These are phyloP conservation scores for Paramecium primaurelia DNA, from an alignment of 73 alveolate genomes.

Conservation along the genomic window DNA sequence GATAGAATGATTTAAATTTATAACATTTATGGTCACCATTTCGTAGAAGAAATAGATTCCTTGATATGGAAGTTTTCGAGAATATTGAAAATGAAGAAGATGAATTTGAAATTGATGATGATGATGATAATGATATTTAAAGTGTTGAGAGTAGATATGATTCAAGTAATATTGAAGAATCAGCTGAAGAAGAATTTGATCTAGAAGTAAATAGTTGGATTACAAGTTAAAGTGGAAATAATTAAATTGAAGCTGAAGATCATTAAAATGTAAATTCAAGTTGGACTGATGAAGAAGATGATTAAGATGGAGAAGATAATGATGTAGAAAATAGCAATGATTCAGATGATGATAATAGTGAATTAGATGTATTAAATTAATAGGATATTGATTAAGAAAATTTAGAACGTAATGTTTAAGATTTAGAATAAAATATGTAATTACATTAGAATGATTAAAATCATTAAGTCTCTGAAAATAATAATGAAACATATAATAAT, in stretches of 20 bases:
- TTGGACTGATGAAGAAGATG: constrained; percentile 32
- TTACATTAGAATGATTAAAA: neutral
- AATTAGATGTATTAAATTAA: neutral
- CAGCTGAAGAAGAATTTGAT: neutral
- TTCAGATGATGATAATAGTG: neutral
- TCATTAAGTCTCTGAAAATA: neutral
- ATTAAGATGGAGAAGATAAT: neutral
- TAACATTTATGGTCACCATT: neutral
- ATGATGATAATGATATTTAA: neutral
- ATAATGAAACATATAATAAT: neutral
- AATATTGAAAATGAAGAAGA: neutral
- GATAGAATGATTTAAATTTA: neutral
- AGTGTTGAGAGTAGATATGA: neutral
- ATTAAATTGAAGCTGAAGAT: neutral
- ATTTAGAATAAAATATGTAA: neutral
- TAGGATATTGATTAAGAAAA: neutral
- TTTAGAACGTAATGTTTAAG: neutral
- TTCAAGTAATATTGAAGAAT: neutral
- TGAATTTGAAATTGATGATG: neutral
- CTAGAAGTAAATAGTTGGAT: neutral
- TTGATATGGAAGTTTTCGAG: neutral
- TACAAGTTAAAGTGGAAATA: neutral
- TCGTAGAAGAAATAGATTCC: neutral
- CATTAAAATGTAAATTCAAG: neutral
- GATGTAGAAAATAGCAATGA: neutral